Conservation (phyloP, 257 asterid species). For the Scutellaria galericulata region DNA sequence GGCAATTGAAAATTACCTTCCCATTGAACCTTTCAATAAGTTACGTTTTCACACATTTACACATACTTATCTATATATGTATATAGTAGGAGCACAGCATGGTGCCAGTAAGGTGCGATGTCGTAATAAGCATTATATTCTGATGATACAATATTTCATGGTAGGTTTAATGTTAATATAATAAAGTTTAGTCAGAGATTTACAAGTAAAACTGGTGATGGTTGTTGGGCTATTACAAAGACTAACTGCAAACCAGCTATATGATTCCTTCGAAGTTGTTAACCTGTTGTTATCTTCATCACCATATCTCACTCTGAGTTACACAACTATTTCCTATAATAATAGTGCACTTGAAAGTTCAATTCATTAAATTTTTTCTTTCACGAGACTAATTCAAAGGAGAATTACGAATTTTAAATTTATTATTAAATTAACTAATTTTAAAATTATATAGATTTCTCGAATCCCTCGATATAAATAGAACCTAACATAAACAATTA, state of each 20-base stretch:
- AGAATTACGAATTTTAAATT: too few relatives aligned
- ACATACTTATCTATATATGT: not conserved
- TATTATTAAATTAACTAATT: too few relatives aligned
- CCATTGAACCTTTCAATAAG: not conserved
- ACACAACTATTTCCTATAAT: too few relatives aligned
- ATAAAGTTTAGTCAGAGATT: constrained; percentile 32
- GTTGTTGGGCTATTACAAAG: constrained; percentile 22
- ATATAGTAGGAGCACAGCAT: too few relatives aligned
- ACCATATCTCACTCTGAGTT: not conserved
- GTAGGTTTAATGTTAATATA: constrained; percentile 32
- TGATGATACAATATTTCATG: not conserved
- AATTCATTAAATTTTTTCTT: too few relatives aligned
- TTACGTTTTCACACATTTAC: not conserved
- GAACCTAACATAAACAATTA: too few relatives aligned
- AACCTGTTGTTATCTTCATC: not conserved
- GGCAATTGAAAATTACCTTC: constrained; percentile 28
- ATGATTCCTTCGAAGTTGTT: not conserved
- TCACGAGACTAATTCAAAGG: too few relatives aligned
- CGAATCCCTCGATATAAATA: too few relatives aligned
- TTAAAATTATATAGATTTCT: too few relatives aligned
- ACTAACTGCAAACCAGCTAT: not conserved
- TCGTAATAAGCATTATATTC: too few relatives aligned
- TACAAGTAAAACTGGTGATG: constrained; percentile 29
- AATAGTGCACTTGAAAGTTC: too few relatives aligned
- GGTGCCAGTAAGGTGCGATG: too few relatives aligned